These are phyloP conservation scores for Fusarium heterosporum DNA, from an alignment of 2,329 filamentous ascomycete species.

Conservation along the genomic window DNA sequence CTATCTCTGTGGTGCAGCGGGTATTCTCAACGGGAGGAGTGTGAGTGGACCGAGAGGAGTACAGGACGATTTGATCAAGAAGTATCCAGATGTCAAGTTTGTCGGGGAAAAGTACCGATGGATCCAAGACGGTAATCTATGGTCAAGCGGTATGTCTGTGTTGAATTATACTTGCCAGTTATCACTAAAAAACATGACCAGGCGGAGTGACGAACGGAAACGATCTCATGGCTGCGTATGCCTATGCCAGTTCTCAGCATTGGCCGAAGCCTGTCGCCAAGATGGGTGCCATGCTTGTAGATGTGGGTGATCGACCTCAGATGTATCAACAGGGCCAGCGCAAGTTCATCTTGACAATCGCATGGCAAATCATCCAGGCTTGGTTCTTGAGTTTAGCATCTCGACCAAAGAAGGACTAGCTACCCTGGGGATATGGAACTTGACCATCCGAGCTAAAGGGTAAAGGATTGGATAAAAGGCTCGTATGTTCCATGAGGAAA, in stretches of 20 bases:
- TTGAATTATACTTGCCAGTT: not conserved
- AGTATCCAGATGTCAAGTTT: slow-evolving; percentile 56
- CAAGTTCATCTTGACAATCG: slow-evolving; percentile 49
- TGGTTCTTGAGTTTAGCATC: slow-evolving; percentile 33
- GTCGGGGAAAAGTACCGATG: slow-evolving; percentile 62
- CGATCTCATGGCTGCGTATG: slow-evolving; percentile 66
- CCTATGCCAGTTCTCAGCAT: slow-evolving; percentile 55
- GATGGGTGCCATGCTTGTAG: slow-evolving; percentile 57
- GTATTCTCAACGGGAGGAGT: slow-evolving; percentile 59
- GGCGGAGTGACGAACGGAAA: slow-evolving; percentile 68
- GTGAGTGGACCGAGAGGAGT: slow-evolving; percentile 61
- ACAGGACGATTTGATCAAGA: slow-evolving; percentile 54
- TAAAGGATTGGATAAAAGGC: too few relatives aligned
- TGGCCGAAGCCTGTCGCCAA: slow-evolving; percentile 60
- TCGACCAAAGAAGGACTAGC: not conserved
- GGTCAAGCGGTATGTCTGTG: slow-evolving; percentile 62
- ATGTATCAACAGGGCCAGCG: slow-evolving; percentile 55
- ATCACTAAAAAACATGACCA: slow-evolving; percentile 36
- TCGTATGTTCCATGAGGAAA: too few relatives aligned
- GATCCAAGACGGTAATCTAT: slow-evolving; percentile 65
- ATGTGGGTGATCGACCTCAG: slow-evolving; percentile 62
- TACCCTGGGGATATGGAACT: not conserved
- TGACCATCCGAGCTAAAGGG: too few relatives aligned
- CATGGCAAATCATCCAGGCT: slow-evolving; percentile 55
- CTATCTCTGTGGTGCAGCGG: slow-evolving; percentile 61